Evolutionary conservation across 169 alveolate species (phyloP), one percentile per base, ranked within the genome.

Genomic region (Eimeria falciformis): DNA sequence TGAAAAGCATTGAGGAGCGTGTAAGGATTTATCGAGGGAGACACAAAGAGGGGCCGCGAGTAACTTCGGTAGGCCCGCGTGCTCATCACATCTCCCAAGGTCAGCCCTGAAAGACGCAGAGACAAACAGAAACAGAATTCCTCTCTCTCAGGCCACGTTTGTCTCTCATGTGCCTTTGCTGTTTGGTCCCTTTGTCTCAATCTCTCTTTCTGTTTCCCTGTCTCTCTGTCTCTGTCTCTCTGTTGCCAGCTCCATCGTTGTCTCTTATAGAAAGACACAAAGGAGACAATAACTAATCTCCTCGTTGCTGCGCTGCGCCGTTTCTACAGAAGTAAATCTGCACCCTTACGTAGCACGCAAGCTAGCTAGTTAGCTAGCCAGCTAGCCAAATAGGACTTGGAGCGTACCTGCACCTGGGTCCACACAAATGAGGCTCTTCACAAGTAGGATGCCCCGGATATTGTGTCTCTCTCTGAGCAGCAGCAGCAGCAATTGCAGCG

Each of bases 371-470:
- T 50, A 50, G 62, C 0, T 50, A 50, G 62, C 62, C 18, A 50
- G 62, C 62, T 50, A 50, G 62, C 62, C n/a, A 50, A 50, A 12
- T 50, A 12, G 18, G n/a, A 50, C 62, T 0, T 3, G 33, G 29
- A 18, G 11, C 79, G 12, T 47, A 88, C 93, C 93, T 23, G 77
- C 93, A 9, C 47, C 47, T 0, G 93, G 90, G 43, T 89, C 90
- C 12, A 90, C 45, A 29, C 45, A 18, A 56, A 90, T 79, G 21
- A 90, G 91, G 40, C 79, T 65, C 65, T 90, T 90, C 65, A 69
- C 75, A 6, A 78, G 75, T 2, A 90, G 91, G 23, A 90, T 62
- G 69, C 94, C 94, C 18, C 62, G 78, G 33, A 90, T 69, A 50
- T 90, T 90, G 21, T 77, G 23, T 17, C 93, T 45, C 0, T 68